Evolutionary conservation across 495 filamentous ascomycete species (phyloP).

Genomic region (Tetracladium marchalianum): DNA sequence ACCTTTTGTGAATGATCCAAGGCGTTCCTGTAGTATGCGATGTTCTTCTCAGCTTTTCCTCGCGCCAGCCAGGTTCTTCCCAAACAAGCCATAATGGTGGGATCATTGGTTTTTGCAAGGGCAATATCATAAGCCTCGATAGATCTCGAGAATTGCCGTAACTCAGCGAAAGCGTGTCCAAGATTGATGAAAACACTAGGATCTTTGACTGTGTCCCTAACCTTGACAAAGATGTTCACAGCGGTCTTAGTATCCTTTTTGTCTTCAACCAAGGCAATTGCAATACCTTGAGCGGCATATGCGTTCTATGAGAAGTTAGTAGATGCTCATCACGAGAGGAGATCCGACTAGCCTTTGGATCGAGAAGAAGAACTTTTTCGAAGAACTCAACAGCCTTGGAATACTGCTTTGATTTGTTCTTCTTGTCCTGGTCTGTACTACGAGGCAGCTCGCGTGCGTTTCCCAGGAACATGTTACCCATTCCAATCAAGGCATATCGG

Average conservation of each 20-base stretch:
- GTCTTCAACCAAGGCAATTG: constrained; percentile 87
- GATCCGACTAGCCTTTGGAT: constrained; percentile 41
- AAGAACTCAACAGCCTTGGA: constrained; percentile 93
- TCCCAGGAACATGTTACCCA: constrained; percentile 86
- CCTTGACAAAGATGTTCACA: constrained; percentile 75
- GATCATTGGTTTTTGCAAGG: constrained; percentile 66
- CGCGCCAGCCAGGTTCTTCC: constrained; percentile 88
- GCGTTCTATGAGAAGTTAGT: constrained; percentile 45
- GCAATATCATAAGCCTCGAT: constrained; percentile 95
- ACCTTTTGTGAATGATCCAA: constrained; percentile 79
- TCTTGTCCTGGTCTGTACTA: constrained; percentile 78
- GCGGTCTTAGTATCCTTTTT: constrained; percentile 74
- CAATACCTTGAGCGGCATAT: constrained; percentile 91
- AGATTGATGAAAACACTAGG: constrained; percentile 81
- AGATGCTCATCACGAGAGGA: too few species aligned
- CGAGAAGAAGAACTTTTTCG: constrained; percentile 89
- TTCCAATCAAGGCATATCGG: constrained; percentile 83
- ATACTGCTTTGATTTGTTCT: constrained; percentile 79
- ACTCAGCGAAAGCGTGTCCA: constrained; percentile 82
- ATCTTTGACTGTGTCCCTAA: constrained; percentile 82
- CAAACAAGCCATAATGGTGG: constrained; percentile 77
- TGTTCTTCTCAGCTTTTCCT: constrained; percentile 69
- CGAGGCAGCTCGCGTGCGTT: constrained; percentile 89
- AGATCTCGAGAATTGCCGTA: constrained; percentile 78
- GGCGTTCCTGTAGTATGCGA: constrained; percentile 73